phyloP scores from a whole-genome alignment of 1,284 basidiomycete genomes.

The Rhodotorula sp. region DNA sequence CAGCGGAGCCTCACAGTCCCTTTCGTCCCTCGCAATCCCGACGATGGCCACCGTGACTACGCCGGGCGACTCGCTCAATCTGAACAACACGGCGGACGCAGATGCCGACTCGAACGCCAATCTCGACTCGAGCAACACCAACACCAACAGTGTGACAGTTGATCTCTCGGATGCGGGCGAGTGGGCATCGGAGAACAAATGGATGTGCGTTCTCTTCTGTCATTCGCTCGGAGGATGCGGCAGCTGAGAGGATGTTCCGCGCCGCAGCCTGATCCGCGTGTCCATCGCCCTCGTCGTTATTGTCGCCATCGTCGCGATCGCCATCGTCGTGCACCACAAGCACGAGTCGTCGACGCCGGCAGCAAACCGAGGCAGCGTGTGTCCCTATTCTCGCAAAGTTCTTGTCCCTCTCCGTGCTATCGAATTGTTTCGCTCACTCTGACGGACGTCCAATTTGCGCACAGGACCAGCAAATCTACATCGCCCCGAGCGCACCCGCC shows the following conservation, averaged over 20 bases:
- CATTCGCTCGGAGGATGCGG: accelerated
- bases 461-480: slow-evolving; percentile 14
- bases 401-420: no score
- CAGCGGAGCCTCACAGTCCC: not conserved
- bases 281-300: slow-evolving; percentile 5
- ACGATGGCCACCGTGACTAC: not conserved
- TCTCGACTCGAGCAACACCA: slow-evolving; percentile 9
- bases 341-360: not conserved
- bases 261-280: not conserved
- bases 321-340: not conserved
- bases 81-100: slow-evolving; percentile 20
- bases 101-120: slow-evolving; percentile 8
- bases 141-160: slow-evolving; percentile 19
- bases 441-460: not conserved
- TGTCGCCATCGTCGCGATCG: slow-evolving; percentile 11
- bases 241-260: not conserved
- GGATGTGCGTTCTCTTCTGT: slow-evolving; percentile 10
- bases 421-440: no score
- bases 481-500: not conserved
- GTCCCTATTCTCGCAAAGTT: no score
- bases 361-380: not conserved
- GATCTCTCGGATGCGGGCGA: not conserved
- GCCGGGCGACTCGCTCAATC: not conserved
- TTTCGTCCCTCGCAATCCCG: not conserved
- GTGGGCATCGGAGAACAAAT: slow-evolving; percentile 26